Evolutionary conservation across 1,284 basidiomycete genomes (phyloP), one percentile per base, ranked within the genome.

Genomic region (Bjerkandera adusta): DNA sequence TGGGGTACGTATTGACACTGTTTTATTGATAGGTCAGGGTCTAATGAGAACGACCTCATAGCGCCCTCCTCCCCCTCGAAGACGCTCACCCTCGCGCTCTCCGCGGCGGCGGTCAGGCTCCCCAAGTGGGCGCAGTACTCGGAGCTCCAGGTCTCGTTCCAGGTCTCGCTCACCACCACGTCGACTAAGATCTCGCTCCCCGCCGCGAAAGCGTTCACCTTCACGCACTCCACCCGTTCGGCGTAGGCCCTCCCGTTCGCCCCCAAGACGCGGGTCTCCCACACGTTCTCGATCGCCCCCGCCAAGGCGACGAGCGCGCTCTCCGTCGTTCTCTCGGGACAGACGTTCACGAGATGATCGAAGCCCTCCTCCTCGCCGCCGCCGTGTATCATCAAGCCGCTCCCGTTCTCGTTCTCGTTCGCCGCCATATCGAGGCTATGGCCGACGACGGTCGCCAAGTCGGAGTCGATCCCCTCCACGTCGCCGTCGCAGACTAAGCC

Each of bases 351-450:
- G 66, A 32, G 70, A 70, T 45, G 81, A 77, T 48, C 75, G 77
- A 16, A 81, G 79, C 57, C 83, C 84, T 0, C 81, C 80, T 24
- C 63, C 72, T 2, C 72, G 80, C 5, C 69, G 77, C 32, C 73
- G 80, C 39, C 72, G 79, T 24, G 52, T 71, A 7, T 78, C 80
- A 13, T 70, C 70, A 1, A 63, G 66, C 68, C 66, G 60, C 4
- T 64, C 63, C 1, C 64, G 59, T 27, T 61, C 62, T n/a, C 57
- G 62, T 20, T 60, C 36, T 50, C 56, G 30, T 41, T 59, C 42
- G 48, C 59, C 37, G 43, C 56, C 47, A 53, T 56, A 26, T 45
- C 55, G 53, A 40, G 56, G 59, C 0, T 48, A 45, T 29, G 50
- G 50, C 12, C 43, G 54, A 4, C 21, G 51, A 5, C 29, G 53